These are phyloP conservation scores for Suillus subaureus DNA, from an alignment of 768 basidiomycete species.

Conservation along the genomic window DNA sequence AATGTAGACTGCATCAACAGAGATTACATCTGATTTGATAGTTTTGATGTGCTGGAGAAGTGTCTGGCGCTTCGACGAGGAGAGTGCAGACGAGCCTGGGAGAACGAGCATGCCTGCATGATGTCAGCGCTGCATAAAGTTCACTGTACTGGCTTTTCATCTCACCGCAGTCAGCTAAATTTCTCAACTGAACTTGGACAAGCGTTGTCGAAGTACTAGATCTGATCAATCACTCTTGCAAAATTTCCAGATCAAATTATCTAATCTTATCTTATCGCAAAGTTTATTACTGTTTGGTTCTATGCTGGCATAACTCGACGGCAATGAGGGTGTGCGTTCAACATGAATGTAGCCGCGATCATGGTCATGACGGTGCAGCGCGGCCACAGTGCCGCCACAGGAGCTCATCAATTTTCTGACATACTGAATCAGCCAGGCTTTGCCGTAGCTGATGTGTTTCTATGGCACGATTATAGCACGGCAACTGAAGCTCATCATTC, in stretches of 20 bases:
- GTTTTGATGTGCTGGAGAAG: conserved; percentile 65
- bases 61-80: conserved; percentile 66
- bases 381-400: neutral
- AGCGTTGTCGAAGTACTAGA: neutral
- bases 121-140: neutral
- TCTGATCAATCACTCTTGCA: neutral
- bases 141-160: neutral
- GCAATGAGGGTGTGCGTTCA: no score
- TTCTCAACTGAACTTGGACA: neutral
- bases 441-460: neutral
- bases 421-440: neutral
- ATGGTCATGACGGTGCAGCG: neutral
- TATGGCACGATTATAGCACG: no score
- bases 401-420: neutral
- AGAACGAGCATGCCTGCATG: conserved; percentile 70
- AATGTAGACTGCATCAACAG: conserved; percentile 82
- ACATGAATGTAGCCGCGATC: no score
- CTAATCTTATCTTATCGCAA: neutral
- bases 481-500: neutral
- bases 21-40: conserved; percentile 51
- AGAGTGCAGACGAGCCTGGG: conserved; percentile 74
- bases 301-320: neutral
- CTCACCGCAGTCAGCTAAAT: conserved; percentile 1
- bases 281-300: neutral
- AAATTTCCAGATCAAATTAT: neutral